phyloP scores from a whole-genome alignment of 1,284 basidiomycete genomes.

The Puccinia horiana region DNA sequence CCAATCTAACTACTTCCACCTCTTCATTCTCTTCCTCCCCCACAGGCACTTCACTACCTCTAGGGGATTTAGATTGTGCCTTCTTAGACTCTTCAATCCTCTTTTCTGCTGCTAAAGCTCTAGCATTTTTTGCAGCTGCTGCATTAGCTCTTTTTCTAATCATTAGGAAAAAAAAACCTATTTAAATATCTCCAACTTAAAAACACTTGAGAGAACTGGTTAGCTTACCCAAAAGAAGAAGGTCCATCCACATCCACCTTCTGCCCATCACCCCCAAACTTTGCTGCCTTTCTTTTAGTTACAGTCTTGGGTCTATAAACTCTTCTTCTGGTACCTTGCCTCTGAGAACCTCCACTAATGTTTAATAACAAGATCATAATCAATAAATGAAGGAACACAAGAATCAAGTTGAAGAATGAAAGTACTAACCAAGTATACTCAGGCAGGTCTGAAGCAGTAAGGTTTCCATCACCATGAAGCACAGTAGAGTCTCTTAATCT shows the following conservation, averaged over 20 bases:
- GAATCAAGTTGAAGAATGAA: background rate
- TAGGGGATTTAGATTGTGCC: background rate
- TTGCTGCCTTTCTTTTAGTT: background rate
- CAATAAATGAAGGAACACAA: background rate
- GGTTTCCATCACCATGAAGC: conserved; percentile 9
- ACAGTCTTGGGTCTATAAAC: conserved; percentile 19
- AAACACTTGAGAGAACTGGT: background rate
- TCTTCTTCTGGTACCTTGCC: conserved; percentile 19
- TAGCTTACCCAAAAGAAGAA: conserved; percentile 18
- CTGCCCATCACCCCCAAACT: conserved; percentile 28
- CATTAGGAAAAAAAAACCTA: background rate
- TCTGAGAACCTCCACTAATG: conserved; percentile 24
- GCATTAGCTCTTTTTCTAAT: conserved; percentile 39
- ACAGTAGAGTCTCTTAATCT: conserved; percentile 26
- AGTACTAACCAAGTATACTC: conserved; percentile 32
- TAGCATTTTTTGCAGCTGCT: conserved; percentile 26
- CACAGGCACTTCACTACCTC: background rate
- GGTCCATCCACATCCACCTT: conserved; percentile 21
- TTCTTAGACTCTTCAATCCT: background rate
- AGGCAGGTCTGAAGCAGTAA: conserved; percentile 31
- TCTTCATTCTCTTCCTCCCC: background rate
- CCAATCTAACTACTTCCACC: conserved; percentile 12
- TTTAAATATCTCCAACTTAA: background rate
- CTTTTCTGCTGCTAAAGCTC: conserved; percentile 31
- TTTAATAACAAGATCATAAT: background rate